Percentiles rank a stretch among this genome's conserved stretches.
phyloP scores from a whole-genome alignment of 2,329 filamentous ascomycete genomes.

The Alternaria incomplexa region DNA sequence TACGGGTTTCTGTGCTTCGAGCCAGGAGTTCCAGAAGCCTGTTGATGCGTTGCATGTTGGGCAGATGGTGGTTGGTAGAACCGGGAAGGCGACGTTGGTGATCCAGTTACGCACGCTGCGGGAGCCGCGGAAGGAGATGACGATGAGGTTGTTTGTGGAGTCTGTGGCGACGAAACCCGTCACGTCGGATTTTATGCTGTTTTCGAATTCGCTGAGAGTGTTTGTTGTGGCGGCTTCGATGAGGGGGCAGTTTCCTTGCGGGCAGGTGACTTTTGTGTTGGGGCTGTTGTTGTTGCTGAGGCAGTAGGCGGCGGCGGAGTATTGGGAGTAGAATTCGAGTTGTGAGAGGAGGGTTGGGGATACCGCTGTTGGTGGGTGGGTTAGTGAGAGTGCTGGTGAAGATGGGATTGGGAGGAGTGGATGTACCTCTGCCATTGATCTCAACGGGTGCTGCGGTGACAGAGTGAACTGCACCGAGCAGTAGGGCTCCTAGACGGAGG shows the following conservation, averaged over 20 bases:
- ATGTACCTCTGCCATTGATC: constrained; percentile 36
- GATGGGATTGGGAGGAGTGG: background rate
- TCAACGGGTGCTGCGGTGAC: constrained; percentile 36
- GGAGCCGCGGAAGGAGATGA: constrained; percentile 67
- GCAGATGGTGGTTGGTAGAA: constrained; percentile 51
- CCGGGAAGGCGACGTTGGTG: constrained; percentile 58
- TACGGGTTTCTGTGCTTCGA: constrained; percentile 56
- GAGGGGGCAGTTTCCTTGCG: constrained; percentile 54
- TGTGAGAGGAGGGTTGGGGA: constrained; percentile 49
- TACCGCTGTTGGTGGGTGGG: constrained; percentile 35
- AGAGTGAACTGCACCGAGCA: constrained; percentile 28
- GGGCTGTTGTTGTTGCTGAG: constrained; percentile 55
- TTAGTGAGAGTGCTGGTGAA: background rate
- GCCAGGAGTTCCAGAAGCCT: constrained; percentile 67
- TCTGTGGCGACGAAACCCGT: constrained; percentile 57
- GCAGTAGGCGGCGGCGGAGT: constrained; percentile 62
- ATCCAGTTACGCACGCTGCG: constrained; percentile 67
- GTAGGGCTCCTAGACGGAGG: constrained; percentile 22
- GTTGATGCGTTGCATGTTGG: constrained; percentile 59
- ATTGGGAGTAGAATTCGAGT: constrained; percentile 58
- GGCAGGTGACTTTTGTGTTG: constrained; percentile 53
- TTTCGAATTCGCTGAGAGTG: constrained; percentile 57
- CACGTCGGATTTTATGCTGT: constrained; percentile 50
- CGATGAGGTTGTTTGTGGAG: constrained; percentile 59
- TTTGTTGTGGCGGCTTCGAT: constrained; percentile 56